phyloP scores from a whole-genome alignment of 177 flowering plant genomes.

The Vitis hybrid region DNA sequence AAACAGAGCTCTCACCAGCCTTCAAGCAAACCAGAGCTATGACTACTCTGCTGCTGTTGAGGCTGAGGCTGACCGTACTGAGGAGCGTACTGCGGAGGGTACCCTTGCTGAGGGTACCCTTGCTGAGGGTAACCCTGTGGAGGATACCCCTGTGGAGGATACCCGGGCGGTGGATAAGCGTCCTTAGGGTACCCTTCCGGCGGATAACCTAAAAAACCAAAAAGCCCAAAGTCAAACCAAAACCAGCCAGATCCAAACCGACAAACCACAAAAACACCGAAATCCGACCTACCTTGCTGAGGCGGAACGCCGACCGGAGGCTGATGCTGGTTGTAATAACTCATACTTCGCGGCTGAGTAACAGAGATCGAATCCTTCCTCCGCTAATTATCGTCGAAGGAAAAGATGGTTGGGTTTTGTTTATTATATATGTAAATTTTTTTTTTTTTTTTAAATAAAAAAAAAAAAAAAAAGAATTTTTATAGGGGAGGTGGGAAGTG shows the following conservation, averaged over 20 bases:
- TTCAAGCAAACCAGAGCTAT: conserved; percentile 40
- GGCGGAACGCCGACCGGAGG: conserved; percentile 81
- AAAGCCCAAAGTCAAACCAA: conserved; percentile 2
- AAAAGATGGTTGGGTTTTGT: neutral
- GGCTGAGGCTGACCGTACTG: conserved; percentile 56
- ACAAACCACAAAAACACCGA: conserved; percentile 1
- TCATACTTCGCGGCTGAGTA: conserved; percentile 21
- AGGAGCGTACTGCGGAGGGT: conserved; percentile 52
- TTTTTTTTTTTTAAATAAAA: no score
- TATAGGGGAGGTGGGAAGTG: no score
- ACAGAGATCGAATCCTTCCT: no score
- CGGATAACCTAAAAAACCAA: conserved; percentile 50
- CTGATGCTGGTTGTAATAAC: conserved; percentile 65
- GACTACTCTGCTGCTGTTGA: conserved; percentile 26
- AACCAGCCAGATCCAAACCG: conserved; percentile 1
- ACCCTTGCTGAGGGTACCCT: conserved; percentile 47
- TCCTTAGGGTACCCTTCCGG: conserved; percentile 61
- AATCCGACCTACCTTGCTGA: conserved; percentile 45
- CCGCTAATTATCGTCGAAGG: neutral
- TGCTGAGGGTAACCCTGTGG: conserved; percentile 47
- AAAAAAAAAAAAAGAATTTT: neutral
- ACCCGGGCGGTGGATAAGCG: conserved; percentile 50
- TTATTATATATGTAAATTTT: no score
- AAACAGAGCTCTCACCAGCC: conserved; percentile 53
- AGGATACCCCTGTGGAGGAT: conserved; percentile 43